phyloP scores from a whole-genome alignment of 2,329 filamentous ascomycete genomes.

The Nemania serpens region DNA sequence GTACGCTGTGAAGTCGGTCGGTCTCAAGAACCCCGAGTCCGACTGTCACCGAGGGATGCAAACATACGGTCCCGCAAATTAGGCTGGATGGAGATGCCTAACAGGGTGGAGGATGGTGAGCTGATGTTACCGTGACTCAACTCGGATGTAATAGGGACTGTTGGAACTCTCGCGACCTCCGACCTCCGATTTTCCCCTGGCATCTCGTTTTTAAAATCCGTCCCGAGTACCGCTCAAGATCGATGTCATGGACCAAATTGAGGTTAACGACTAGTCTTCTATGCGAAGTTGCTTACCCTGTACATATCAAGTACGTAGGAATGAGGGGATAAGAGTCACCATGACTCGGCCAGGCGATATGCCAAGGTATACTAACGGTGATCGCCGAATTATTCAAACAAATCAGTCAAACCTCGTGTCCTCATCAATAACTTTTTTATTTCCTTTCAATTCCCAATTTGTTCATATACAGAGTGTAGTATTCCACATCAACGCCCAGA shows the following conservation, averaged over 20 bases:
- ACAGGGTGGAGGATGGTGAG: not conserved
- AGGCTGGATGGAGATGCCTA: conserved; percentile 1
- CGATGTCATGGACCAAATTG: not conserved
- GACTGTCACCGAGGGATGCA: not conserved
- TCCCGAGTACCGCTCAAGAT: not conserved
- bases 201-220: not conserved
- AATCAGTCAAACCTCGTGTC: not conserved
- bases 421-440: not conserved
- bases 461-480: not conserved
- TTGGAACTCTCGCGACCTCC: conserved; percentile 15
- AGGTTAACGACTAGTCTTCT: no score
- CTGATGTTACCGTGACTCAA: conserved; percentile 6
- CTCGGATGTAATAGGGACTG: conserved; percentile 5
- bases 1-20: not conserved
- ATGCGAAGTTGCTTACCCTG: not conserved
- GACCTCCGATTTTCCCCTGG: conserved; percentile 3
- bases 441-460: not conserved
- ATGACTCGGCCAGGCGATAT: not conserved
- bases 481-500: no score
- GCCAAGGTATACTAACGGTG: not conserved
- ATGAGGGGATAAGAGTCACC: not conserved
- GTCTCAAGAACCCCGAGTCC: conserved; percentile 14
- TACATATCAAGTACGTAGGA: not conserved
- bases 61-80: conserved; percentile 3
- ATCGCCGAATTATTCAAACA: not conserved